A percentile compares a stretch with the other conserved stretches of the same genome.
These are phyloP conservation scores for Spiraea crenata DNA, from an alignment of 331 rosid species.

Conservation along the genomic window DNA sequence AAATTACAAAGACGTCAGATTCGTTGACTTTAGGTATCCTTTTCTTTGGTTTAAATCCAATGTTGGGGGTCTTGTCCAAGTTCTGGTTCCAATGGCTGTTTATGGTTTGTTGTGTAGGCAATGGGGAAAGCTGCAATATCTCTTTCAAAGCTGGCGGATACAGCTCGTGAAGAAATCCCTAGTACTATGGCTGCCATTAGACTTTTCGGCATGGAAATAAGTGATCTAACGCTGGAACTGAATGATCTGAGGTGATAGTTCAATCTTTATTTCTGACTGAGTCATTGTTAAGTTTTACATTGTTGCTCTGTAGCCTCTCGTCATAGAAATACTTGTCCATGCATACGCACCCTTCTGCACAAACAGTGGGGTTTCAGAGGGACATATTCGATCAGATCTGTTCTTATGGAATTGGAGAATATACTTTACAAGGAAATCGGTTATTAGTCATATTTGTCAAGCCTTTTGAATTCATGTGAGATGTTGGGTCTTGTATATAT, in stretches of 20 bases:
- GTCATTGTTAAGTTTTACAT: slow-evolving; percentile 12
- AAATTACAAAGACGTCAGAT: not conserved
- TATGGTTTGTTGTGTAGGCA: slow-evolving; percentile 45
- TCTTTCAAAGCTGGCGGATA: slow-evolving; percentile 89
- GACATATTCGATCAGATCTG: not conserved
- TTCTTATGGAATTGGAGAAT: not conserved
- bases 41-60: slow-evolving; percentile 10
- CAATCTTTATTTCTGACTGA: slow-evolving; percentile 11
- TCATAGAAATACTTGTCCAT: not conserved
- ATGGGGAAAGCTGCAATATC: slow-evolving; percentile 88
- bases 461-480: not conserved
- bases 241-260: slow-evolving; percentile 67
- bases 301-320: not conserved
- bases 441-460: not conserved
- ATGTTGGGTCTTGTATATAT: not conserved
- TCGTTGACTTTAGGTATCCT: not conserved
- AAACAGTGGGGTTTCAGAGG: not conserved
- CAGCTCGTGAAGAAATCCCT: slow-evolving; percentile 93
- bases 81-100: slow-evolving; percentile 6
- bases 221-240: slow-evolving; percentile 69
- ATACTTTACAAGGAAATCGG: not conserved
- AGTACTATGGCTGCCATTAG: slow-evolving; percentile 96
- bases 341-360: not conserved
- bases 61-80: not conserved
- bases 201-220: slow-evolving; percentile 98